phyloP scores from a whole-genome alignment of 257 asterid species.

The Solanum chilense region DNA sequence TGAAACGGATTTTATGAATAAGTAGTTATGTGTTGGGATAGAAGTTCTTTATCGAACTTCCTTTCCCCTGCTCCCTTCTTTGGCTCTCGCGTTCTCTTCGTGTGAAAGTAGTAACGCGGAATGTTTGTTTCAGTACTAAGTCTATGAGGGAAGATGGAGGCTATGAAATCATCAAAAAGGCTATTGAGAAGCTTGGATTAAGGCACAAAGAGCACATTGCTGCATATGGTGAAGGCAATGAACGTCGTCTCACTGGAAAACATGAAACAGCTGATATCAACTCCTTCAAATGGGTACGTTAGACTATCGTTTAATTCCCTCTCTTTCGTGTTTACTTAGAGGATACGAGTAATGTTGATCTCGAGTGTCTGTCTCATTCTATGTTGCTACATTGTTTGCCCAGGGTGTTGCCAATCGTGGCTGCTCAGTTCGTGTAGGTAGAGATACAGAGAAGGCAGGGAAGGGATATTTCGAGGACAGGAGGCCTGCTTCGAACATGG shows the following conservation, averaged over 20 bases:
- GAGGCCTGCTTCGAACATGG: constrained; percentile 97
- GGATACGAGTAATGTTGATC: neutral
- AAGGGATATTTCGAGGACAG: constrained; percentile 95
- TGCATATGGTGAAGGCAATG: constrained; percentile 93
- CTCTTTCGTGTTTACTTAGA: neutral
- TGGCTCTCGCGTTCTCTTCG: neutral
- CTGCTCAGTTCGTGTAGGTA: constrained; percentile 81
- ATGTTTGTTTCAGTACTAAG: constrained; percentile 48
- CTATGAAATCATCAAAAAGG: constrained; percentile 64
- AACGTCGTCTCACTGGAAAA: constrained; percentile 85
- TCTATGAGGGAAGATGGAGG: constrained; percentile 86
- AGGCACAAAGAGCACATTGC: constrained; percentile 93
- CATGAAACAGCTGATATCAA: constrained; percentile 79
- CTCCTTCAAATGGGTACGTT: constrained; percentile 68
- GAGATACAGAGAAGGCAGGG: constrained; percentile 86
- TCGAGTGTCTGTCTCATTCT: neutral
- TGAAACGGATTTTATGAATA: neutral
- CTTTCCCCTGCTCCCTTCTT: neutral
- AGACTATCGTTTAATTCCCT: neutral
- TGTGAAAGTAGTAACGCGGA: neutral
- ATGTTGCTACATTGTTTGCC: neutral
- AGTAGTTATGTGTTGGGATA: neutral
- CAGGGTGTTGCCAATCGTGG: constrained; percentile 98
- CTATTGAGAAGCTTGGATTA: constrained; percentile 60
- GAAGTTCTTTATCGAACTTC: neutral